phyloP scores from a whole-genome alignment of 2,329 filamentous ascomycete genomes.

The Periconia digitata region DNA sequence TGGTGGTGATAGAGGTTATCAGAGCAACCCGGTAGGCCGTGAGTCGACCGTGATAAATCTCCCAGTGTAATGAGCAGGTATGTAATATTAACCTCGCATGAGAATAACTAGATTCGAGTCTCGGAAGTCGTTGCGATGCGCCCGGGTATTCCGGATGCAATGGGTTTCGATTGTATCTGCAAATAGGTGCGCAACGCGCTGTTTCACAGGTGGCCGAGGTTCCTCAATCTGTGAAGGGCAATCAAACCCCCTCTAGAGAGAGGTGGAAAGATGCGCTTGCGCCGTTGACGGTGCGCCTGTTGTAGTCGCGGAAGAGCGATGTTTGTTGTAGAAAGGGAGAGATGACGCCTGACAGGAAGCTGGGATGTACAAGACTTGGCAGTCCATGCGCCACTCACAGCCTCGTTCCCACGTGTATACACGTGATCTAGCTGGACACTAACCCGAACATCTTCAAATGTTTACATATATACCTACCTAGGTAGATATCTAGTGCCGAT shows the following conservation, averaged over 20 bases:
- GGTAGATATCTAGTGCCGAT: too few species aligned
- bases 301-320: not conserved
- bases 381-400: not conserved
- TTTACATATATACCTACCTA: too few species aligned
- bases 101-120: too few species aligned
- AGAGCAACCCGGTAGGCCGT: too few species aligned
- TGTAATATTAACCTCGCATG: too few species aligned
- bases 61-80: too few species aligned
- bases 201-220: not conserved
- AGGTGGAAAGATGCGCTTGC: not conserved
- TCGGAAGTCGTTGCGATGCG: too few species aligned
- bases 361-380: not conserved
- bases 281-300: too few species aligned
- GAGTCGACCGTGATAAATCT: too few species aligned
- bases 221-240: not conserved
- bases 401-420: not conserved
- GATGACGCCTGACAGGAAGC: not conserved
- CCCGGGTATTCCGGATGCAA: too few species aligned
- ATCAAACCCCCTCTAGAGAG: not conserved
- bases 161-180: too few species aligned
- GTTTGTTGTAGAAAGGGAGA: not conserved
- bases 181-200: not conserved
- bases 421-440: not conserved
- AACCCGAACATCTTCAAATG: too few species aligned
- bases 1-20: constrained; percentile 11